Conservation (phyloP, 1,284 basidiomycete genomes). For the Fomes fomentarius region DNA sequence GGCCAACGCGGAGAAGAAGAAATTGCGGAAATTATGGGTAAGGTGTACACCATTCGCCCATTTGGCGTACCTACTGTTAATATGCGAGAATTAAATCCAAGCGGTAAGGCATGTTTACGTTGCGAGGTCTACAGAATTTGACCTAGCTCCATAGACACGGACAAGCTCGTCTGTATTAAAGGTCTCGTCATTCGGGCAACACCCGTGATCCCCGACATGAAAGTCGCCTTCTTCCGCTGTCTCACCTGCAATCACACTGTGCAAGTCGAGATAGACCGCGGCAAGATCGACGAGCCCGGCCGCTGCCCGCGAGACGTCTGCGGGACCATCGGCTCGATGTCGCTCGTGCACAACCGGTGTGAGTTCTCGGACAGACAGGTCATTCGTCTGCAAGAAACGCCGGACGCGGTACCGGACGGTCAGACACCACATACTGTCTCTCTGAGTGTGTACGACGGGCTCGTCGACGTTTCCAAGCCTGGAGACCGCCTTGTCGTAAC, state of each 20-base stretch:
- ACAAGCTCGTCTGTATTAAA: slow-evolving; percentile 95
- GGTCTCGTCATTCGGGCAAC: slow-evolving; percentile 98
- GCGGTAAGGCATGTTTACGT: slow-evolving; percentile 53
- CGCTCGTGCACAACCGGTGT: slow-evolving; percentile 95
- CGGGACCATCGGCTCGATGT: slow-evolving; percentile 86
- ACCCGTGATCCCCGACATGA: slow-evolving; percentile 99
- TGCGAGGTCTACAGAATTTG: not conserved
- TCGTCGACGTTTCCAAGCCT: slow-evolving; percentile 94
- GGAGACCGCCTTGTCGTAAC: slow-evolving; percentile 92
- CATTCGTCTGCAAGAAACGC: slow-evolving; percentile 94
- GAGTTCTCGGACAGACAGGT: slow-evolving; percentile 96
- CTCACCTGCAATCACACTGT: slow-evolving; percentile 95
- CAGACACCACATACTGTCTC: slow-evolving; percentile 98
- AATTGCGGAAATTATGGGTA: slow-evolving; percentile 77
- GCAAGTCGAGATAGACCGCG: slow-evolving; percentile 94
- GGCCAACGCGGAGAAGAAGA: slow-evolving; percentile 77
- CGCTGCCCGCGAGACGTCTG: slow-evolving; percentile 95
- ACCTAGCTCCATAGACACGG: slow-evolving; percentile 73
- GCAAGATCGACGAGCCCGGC: slow-evolving; percentile 91
- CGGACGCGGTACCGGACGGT: slow-evolving; percentile 96
- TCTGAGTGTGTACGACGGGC: slow-evolving; percentile 94
- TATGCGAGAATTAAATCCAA: slow-evolving; percentile 91
- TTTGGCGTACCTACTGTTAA: slow-evolving; percentile 85
- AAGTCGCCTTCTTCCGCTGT: slow-evolving; percentile 97
- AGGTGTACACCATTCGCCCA: slow-evolving; percentile 91